Evolutionary conservation across 352 stramenopile genomes (phyloP).

Genomic region (Globisporangium camurandrum): DNA sequence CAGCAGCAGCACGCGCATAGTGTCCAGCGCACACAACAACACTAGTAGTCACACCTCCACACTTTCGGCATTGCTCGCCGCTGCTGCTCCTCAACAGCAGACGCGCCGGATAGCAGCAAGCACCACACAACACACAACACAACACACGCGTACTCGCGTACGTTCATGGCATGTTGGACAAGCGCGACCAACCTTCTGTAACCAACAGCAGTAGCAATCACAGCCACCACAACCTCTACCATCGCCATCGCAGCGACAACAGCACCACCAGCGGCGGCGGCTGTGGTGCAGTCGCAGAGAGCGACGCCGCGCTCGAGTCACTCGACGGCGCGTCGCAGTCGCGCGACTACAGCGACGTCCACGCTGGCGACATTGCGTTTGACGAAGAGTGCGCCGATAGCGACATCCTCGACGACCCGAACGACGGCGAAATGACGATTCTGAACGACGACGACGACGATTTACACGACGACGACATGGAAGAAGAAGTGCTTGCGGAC

Average conservation of each 20-base stretch:
- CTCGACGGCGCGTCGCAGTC: neutral
- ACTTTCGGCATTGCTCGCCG: too few relatives aligned
- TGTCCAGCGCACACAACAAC: too few relatives aligned
- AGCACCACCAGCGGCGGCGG: neutral
- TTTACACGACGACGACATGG: conserved; percentile 27
- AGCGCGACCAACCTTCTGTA: conserved; percentile 18
- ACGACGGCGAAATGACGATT: conserved; percentile 53
- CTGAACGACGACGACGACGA: conserved; percentile 55
- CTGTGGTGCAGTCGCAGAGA: conserved; percentile 15
- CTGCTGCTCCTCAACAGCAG: too few relatives aligned
- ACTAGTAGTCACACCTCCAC: too few relatives aligned
- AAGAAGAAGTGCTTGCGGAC: conserved; percentile 63
- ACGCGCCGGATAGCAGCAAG: neutral
- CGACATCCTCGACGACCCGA: conserved; percentile 38
- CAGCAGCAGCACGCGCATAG: too few relatives aligned
- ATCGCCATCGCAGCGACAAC: conserved; percentile 1
- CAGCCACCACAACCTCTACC: conserved; percentile 12
- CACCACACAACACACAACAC: neutral
- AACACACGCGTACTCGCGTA: neutral
- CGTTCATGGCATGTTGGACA: conserved; percentile 44
- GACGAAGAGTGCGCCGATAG: conserved; percentile 35
- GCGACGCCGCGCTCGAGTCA: neutral
- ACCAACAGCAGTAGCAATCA: conserved; percentile 9
- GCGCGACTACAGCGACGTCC: conserved; percentile 1
- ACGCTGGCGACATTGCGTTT: conserved; percentile 16